Percentiles rank a stretch among this genome's conserved stretches.
Evolutionary conservation across 2,329 filamentous ascomycete genomes (phyloP).

Genomic region (Talaromyces sp.): DNA sequence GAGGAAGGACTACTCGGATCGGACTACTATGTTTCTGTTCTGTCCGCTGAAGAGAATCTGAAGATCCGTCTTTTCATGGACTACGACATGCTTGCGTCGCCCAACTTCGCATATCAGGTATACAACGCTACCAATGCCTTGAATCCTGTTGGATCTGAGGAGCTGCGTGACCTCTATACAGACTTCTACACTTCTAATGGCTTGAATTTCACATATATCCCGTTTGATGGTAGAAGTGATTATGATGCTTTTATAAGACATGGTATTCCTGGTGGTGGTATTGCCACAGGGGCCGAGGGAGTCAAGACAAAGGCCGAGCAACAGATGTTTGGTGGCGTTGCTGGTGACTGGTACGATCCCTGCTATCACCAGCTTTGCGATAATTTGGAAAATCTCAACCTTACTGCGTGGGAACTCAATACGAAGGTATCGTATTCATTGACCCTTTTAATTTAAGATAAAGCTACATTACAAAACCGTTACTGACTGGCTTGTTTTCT

Average conservation of each 20-base stretch:
- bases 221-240: constrained; percentile 76
- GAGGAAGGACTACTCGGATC: constrained; percentile 63
- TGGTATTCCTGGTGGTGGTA: constrained; percentile 70
- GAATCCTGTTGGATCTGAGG: constrained; percentile 62
- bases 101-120: constrained; percentile 57
- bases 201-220: constrained; percentile 65
- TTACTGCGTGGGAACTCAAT: constrained; percentile 54
- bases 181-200: constrained; percentile 63
- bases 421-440: constrained; percentile 39
- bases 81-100: constrained; percentile 67
- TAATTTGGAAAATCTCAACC: constrained; percentile 53
- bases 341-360: constrained; percentile 55
- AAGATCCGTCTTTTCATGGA: constrained; percentile 67
- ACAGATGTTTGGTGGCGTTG: constrained; percentile 66
- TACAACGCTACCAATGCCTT: constrained; percentile 57
- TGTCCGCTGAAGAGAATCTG: constrained; percentile 49
- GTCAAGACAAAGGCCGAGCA: constrained; percentile 68
- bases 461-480: neutral
- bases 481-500: neutral
- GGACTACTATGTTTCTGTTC: constrained; percentile 53
- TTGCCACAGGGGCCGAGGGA: constrained; percentile 74
- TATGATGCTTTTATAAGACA: constrained; percentile 73
- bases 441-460: neutral
- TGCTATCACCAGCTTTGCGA: constrained; percentile 58
- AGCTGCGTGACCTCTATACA: constrained; percentile 65